Percentiles rank a stretch among this genome's conserved stretches.
Evolutionary conservation across 2,329 filamentous ascomycete genomes (phyloP).

Genomic region (Botryotinia narcissicola): DNA sequence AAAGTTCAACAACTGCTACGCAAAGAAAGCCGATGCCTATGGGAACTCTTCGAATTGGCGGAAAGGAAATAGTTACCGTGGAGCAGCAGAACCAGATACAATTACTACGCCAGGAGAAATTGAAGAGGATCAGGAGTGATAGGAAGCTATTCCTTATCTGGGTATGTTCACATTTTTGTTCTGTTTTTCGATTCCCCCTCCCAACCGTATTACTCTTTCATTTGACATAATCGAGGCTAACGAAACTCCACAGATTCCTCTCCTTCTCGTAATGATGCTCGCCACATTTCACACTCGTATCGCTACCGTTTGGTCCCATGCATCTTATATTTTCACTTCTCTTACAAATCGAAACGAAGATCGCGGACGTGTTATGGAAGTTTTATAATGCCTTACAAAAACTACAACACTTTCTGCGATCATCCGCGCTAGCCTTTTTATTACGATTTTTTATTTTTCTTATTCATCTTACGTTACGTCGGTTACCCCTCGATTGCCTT

Average conservation of each 20-base stretch:
- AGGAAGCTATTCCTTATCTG: constrained; percentile 67
- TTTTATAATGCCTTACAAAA: constrained; percentile 24
- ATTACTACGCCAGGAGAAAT: constrained; percentile 58
- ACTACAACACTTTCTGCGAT: neutral
- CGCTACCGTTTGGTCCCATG: constrained; percentile 44
- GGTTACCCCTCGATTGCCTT: neutral
- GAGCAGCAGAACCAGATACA: constrained; percentile 64
- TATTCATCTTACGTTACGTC: neutral
- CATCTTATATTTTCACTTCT: constrained; percentile 26
- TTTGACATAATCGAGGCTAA: neutral
- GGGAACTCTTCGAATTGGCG: constrained; percentile 57
- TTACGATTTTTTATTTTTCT: neutral
- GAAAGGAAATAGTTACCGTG: constrained; percentile 61
- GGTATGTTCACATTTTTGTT: constrained; percentile 45
- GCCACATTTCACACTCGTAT: constrained; percentile 52
- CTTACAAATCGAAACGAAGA: constrained; percentile 24
- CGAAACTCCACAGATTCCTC: constrained; percentile 46
- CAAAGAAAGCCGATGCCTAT: constrained; percentile 39
- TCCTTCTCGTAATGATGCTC: constrained; percentile 49
- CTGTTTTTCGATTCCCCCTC: neutral
- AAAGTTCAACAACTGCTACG: constrained; percentile 41
- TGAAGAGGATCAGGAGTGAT: constrained; percentile 62
- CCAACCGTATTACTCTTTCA: neutral
- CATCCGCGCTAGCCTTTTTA: neutral
- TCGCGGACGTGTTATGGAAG: constrained; percentile 33